Base-by-base conservation (phyloP, 1,284 basidiomycete species). In the Heliocybe sulcata region DNA sequence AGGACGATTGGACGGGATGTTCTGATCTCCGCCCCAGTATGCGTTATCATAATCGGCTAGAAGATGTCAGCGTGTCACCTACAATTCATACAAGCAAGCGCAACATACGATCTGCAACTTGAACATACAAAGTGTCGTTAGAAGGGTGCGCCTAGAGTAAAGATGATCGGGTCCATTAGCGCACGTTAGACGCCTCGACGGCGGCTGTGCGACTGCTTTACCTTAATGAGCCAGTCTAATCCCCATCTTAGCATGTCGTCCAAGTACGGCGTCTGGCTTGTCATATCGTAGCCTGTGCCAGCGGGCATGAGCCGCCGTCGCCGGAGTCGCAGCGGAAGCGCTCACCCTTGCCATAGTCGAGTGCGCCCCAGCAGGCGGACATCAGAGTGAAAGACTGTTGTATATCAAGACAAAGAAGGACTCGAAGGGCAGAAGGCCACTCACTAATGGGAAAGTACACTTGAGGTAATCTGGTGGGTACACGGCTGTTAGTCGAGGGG, bases 201-300 rank as follows among this genome's bases (percentile, higher is more conserved):
- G 19, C 23, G 9, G 27, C 53, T 20, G 26, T 31, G 3, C 52
- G 29, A 16, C 3, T 16, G 38, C 12, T 72, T 60, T 57, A 87
- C 91, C 74, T 90, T 92, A 52, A 94, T 89, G 48, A 96, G 72
- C 92, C 92, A 97, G 69, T 94, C 90, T 49, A 93, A 80, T 26
- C 92, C 89, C 90, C 91, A 95, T 56, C 94, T 82, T 49, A 94
- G 69, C 74, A 88, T 92, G 57, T 83, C 81, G 63, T 96, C 94
- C 22, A 96, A 82, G 67, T 96, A 96, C 1, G 84, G 80, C 1
- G 92, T 93, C 69, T 96, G 94, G 54, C 88, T 87, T 48, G 90
- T 82, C 47, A 83, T 61, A 57, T 92, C 89, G 66, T 92, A 96
- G 2, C 89, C 94, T 82, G 25, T 6, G 19, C 38, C n/a, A 19